Evolutionary conservation across 2,329 filamentous ascomycete species (phyloP), one percentile per base, ranked within the genome.

Genomic region (Claviceps fusiformis): DNA sequence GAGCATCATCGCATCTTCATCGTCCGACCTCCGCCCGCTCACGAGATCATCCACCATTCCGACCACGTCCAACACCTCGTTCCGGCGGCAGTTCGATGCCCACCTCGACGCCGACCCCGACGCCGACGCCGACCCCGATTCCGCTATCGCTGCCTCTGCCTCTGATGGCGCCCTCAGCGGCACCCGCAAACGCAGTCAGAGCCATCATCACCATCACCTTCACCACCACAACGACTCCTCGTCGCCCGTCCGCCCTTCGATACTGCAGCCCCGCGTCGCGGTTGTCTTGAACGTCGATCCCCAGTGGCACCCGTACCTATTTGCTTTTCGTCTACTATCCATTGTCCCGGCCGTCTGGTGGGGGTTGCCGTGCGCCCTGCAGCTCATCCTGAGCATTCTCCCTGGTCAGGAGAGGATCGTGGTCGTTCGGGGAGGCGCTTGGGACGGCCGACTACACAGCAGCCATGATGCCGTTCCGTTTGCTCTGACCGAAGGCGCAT

Each of bases 251-350:
- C 64, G 64, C 35, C 64, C 67, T 27, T 70, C 78, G 17, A 72
- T 84, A 53, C 75, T 89, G 47, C 86, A 90, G 64, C 87, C 87
- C 13, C 86, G 87, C 55, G 82, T 92, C 55, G 87, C 87, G 59
- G 86, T 90, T 62, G 79, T 89, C 37, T 77, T 92, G 50, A 87
- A 87, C 53, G 81, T 93, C 17, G 82, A 85, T 54, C 76, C 76
- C 59, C 76, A 76, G 58, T 92, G 87, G 84, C 84, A 91, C 66
- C 75, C 86, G 46, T 83, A 85, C 56, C 77, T 92, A 54, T 81
- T 89, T 59, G 73, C 85, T 59, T 83, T 86, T 61, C 82, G 88
- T n/a, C 80, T 86, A 29, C 71, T 86, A 58, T 89, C 85, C 57
- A 82, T 87, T 54, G 75, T 78, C 27, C 87, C 88, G 17, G 83